Percentiles rank a stretch among this genome's conserved stretches.
phyloP scores from a whole-genome alignment of 1,139 yeast genomes.

The Yamadazyma kanchanaburiensis region DNA sequence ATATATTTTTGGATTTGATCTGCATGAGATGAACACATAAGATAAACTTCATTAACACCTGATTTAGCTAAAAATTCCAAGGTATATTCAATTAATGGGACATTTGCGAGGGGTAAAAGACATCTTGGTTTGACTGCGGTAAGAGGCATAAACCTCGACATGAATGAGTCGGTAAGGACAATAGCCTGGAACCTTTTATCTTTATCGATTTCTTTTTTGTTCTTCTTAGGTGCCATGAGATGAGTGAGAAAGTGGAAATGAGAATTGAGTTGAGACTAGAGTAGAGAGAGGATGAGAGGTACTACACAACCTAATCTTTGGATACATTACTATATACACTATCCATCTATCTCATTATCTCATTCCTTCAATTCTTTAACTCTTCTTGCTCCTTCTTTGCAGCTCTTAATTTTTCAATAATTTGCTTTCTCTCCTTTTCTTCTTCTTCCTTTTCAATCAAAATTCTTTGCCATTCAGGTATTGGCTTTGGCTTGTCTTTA shows the following conservation, averaged over 20 bases:
- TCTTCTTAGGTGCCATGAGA: slow-evolving; percentile 44
- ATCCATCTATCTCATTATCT: no score
- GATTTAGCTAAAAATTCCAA: slow-evolving; percentile 90
- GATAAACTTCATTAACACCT: slow-evolving; percentile 83
- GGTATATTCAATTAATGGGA: slow-evolving; percentile 92
- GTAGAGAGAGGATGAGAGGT: not conserved
- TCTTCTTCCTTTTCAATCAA: slow-evolving; percentile 24
- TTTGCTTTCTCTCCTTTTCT: slow-evolving; percentile 13
- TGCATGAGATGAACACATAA: slow-evolving; percentile 89
- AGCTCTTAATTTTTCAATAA: slow-evolving; percentile 3
- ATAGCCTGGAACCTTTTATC: slow-evolving; percentile 88
- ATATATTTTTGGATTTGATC: slow-evolving; percentile 83
- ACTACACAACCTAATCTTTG: not conserved
- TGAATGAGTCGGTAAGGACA: slow-evolving; percentile 89
- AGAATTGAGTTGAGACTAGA: not conserved
- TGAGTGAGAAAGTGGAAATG: slow-evolving; percentile 1
- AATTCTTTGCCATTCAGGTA: slow-evolving; percentile 40
- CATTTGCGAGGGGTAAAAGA: slow-evolving; percentile 84
- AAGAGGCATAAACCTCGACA: slow-evolving; percentile 88
- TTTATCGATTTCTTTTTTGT: slow-evolving; percentile 54
- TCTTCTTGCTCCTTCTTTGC: slow-evolving; percentile 3
- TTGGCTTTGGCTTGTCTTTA: slow-evolving; percentile 30
- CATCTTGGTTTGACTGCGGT: slow-evolving; percentile 86
- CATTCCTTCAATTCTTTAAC: slow-evolving; percentile 5
- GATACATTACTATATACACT: not conserved